These are phyloP conservation scores for Fusarium guadeloupense DNA, from an alignment of 2,329 filamentous ascomycete genomes.

Conservation along the genomic window DNA sequence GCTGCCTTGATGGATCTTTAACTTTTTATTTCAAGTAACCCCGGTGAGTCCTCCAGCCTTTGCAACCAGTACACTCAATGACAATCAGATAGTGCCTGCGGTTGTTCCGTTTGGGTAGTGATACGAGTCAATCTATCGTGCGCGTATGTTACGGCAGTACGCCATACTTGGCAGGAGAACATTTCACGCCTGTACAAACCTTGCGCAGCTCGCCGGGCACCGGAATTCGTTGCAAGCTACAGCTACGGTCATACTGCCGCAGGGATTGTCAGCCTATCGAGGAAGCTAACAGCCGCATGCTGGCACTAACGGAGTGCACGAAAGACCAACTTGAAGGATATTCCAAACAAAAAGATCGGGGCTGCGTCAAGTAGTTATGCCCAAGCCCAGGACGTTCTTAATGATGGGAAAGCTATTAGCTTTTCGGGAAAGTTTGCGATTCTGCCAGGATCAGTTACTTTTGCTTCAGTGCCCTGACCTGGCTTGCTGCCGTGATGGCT, in stretches of 20 bases:
- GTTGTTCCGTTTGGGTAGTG: conserved; percentile 12
- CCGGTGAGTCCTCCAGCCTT: conserved; percentile 4
- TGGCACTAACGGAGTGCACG: too few species aligned
- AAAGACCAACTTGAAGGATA: background rate
- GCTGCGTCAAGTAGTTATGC: background rate
- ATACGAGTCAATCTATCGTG: conserved; percentile 25
- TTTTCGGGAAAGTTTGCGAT: background rate
- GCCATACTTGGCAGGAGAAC: conserved; percentile 9
- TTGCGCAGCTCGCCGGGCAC: conserved; percentile 2
- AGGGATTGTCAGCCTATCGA: background rate
- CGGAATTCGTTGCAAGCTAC: conserved; percentile 3
- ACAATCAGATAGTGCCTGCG: conserved; percentile 3
- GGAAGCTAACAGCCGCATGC: background rate
- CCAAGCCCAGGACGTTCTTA: background rate
- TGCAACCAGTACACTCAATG: conserved; percentile 3
- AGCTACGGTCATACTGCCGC: background rate
- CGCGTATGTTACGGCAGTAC: conserved; percentile 6
- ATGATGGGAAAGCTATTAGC: background rate
- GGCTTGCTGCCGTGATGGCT: conserved; percentile 4
- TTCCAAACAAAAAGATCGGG: background rate
- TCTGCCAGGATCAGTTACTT: background rate
- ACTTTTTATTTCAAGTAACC: conserved; percentile 8
- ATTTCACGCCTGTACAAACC: background rate
- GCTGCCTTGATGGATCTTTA: conserved; percentile 22
- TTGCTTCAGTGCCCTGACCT: conserved; percentile 18